Conservation (phyloP, 331 rosid species). For the Quercus lobata region DNA sequence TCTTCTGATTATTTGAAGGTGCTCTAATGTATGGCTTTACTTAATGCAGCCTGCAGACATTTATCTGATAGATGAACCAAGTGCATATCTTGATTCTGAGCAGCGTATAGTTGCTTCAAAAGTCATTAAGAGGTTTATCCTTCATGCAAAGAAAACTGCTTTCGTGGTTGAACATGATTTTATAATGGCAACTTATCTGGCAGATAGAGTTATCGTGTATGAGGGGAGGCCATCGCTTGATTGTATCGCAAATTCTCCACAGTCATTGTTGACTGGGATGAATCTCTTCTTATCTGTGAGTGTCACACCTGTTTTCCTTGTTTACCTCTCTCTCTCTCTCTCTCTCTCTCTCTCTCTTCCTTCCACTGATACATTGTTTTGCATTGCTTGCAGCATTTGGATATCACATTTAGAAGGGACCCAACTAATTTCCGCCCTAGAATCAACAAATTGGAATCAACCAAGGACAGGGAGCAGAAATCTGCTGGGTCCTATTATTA, state of each 20-base stretch:
- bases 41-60: constrained; percentile 92
- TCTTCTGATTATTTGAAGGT: constrained; percentile 2
- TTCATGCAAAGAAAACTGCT: constrained; percentile 98
- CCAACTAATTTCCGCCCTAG: constrained; percentile 95
- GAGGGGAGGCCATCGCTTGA: constrained; percentile 80
- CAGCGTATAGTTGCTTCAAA: constrained; percentile 97
- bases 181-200: constrained; percentile 98
- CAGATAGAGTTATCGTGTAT: constrained; percentile 92
- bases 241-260: constrained; percentile 85
- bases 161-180: constrained; percentile 97
- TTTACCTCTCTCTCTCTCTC: neutral
- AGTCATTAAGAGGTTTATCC: constrained; percentile 96
- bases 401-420: constrained; percentile 97
- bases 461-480: constrained; percentile 95
- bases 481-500: constrained; percentile 92
- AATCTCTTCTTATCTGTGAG: constrained; percentile 97
- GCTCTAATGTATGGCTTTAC: constrained; percentile 13
- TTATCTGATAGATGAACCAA: constrained; percentile 94
- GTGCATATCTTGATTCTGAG: constrained; percentile 98
- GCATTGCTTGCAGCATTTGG: constrained; percentile 70
- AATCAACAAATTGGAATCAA: constrained; percentile 85
- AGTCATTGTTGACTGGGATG: constrained; percentile 92
- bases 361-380: neutral
- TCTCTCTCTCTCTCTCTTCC: neutral
- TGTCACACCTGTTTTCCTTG: neutral